Evolutionary conservation across 441 rosid species (phyloP).

Genomic region (Hypseocharis bilobata): DNA sequence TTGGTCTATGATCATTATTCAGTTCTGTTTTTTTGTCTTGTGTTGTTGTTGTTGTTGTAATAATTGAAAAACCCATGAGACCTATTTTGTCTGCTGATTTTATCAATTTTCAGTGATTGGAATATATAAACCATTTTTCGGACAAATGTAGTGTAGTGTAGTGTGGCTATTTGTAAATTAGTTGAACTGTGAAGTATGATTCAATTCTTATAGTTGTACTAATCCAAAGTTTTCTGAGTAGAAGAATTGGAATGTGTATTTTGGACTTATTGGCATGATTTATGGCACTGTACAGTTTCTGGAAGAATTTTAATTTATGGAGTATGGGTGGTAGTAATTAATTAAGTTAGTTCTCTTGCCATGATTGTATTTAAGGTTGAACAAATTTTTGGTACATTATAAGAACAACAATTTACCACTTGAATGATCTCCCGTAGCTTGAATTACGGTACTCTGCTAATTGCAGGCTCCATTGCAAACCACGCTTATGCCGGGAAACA

Average conservation of each 20-base stretch:
- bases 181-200: not conserved
- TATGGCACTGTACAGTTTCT: not conserved
- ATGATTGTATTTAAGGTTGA: not conserved
- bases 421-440: not conserved
- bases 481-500: conserved; percentile 38
- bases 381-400: too few species aligned
- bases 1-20: too few species aligned
- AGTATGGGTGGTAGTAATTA: not conserved
- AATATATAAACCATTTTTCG: not conserved
- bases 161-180: not conserved
- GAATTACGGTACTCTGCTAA: conserved; percentile 9
- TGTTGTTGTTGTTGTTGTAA: too few species aligned
- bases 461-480: conserved; percentile 25
- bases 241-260: not conserved
- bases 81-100: not conserved
- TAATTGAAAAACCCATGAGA: not conserved
- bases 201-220: not conserved
- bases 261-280: conserved; percentile 1
- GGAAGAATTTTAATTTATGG: not conserved
- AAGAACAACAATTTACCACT: too few species aligned
- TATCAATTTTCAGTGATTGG: not conserved
- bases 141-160: too few species aligned
- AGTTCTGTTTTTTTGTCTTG: not conserved
- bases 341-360: not conserved
- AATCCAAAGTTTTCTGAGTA: not conserved